Evolutionary conservation across 2,329 filamentous ascomycete genomes (phyloP), one percentile per base, ranked within the genome.

Genomic region (Monosporascus ibericus): DNA sequence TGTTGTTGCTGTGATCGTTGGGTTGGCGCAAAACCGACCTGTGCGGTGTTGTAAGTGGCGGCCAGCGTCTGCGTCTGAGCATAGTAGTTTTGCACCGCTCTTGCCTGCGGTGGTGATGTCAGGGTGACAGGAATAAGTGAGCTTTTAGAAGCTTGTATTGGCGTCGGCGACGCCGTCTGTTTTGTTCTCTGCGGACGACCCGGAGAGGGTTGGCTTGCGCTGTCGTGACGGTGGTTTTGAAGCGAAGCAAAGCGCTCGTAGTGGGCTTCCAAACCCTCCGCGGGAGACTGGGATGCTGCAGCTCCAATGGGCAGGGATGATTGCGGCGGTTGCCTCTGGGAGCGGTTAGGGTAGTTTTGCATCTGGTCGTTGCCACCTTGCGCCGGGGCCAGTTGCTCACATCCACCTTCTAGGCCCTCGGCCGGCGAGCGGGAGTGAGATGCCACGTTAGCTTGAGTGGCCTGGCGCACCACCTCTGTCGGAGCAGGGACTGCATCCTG

Each of bases 1-100:
- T 67, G 63, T 48, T 63, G 63, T 30, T 65, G 65, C 38, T 63
- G 60, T 24, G 63, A 52, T 17, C 66, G 65, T 48, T 65, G 65
- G 27, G 58, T 62, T 11, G 60, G 55, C 24, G 63, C 50, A 42
- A 67, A 68, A 1, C 64, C 52, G 7, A 60, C 44, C 48, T 64
- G 59, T 40, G 67, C 64, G 39, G 65, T 40, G 40, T 57, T 63
- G 44, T 67, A 68, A 3, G 62, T 58, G 24, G 64, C 58, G 22
- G 53, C 51, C 36, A 66, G 57, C 30, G 55, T 56, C 38, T 66
- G 63, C 20, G 58, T 48, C 49, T 67, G 65, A 14, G 62, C 50
- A 50, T 66, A 68, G 36, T 67, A 68, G 37, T 53, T 62, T 38
- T 65, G 65, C 25, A 61, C 22, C 3, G 59, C 44, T 49, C 65